Evolutionary conservation across 1,284 basidiomycete genomes (phyloP).

Genomic region (Trichosporon ovoides): DNA sequence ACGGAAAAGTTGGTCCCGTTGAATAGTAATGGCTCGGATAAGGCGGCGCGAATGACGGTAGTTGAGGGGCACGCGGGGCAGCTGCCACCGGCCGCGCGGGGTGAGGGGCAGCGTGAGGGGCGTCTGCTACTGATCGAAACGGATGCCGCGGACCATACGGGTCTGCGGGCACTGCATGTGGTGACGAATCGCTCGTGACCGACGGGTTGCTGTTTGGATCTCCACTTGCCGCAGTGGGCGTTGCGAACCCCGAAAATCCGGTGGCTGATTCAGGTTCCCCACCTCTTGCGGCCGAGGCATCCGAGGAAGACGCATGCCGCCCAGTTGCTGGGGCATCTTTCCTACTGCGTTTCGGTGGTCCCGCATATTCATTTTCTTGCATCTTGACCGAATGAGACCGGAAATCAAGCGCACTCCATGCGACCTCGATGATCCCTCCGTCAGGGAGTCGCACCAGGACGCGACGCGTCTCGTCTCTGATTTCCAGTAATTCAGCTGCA

Average conservation of each 20-base stretch:
- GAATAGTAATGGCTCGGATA: background rate
- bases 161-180: background rate
- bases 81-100: background rate
- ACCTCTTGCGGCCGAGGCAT: background rate
- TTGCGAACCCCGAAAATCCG: background rate
- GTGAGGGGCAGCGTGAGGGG: background rate
- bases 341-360: constrained; percentile 17
- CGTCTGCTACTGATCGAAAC: background rate
- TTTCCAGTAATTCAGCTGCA: constrained; percentile 66
- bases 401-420: constrained; percentile 19
- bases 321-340: constrained; percentile 5
- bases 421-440: constrained; percentile 1
- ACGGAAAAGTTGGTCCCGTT: background rate
- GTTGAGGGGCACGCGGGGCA: constrained; percentile 1
- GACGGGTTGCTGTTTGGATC: background rate
- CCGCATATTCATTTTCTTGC: constrained; percentile 22
- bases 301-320: background rate
- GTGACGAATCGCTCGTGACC: background rate
- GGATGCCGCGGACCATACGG: background rate
- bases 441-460: constrained; percentile 56
- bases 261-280: background rate
- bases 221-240: background rate
- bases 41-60: background rate
- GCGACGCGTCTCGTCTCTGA: constrained; percentile 61
- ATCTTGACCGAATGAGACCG: constrained; percentile 8